Conservation (phyloP, 495 filamentous ascomycete species). For the Trichoderma orchidacearum region DNA sequence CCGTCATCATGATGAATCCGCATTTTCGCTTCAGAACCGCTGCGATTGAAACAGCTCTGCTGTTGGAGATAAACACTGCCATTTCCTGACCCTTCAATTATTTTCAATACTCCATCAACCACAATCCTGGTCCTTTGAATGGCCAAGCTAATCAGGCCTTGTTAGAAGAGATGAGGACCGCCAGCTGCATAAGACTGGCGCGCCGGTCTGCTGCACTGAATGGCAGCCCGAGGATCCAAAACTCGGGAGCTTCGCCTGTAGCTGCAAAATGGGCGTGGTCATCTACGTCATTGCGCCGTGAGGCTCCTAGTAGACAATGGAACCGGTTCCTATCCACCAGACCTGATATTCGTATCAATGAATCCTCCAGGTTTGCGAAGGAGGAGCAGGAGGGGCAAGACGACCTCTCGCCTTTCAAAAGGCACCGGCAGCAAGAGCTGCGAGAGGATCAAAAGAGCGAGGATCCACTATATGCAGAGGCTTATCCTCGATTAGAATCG, state of each 20-base stretch:
- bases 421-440: not conserved
- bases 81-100: not conserved
- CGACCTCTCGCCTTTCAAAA: not conserved
- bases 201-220: not conserved
- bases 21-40: conserved; percentile 4
- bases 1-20: conserved; percentile 1
- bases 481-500: conserved; percentile 3
- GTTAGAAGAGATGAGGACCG: not conserved
- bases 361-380: not conserved
- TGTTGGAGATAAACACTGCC: conserved; percentile 2
- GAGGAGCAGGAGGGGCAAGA: not conserved
- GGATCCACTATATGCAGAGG: not conserved
- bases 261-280: not conserved
- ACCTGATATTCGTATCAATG: not conserved
- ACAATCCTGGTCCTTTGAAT: not conserved
- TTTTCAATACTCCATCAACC: not conserved
- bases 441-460: not conserved
- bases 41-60: conserved; percentile 5
- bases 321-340: not conserved
- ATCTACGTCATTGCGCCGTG: not conserved
- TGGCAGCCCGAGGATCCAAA: not conserved
- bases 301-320: not conserved
- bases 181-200: conserved; percentile 3
- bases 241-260: not conserved
- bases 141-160: not conserved